Percentiles rank a stretch among this genome's conserved stretches.
These are phyloP conservation scores for Themeda triandra DNA, from an alignment of 176 grass and related monocot genomes.

Conservation along the genomic window DNA sequence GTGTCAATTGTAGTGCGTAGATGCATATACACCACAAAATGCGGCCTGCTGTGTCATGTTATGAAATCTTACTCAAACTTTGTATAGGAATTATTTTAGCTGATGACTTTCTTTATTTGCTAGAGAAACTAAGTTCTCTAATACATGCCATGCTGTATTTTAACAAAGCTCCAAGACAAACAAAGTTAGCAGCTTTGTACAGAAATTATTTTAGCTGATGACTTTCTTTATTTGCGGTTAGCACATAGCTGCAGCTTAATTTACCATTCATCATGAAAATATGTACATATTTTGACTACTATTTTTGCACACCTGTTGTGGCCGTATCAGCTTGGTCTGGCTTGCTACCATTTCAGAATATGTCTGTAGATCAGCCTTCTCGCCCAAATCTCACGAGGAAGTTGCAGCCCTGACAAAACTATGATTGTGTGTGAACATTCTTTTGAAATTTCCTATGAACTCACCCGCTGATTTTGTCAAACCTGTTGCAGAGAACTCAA, in stretches of 20 bases:
- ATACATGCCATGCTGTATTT: too few species aligned
- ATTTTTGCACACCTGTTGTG: neutral
- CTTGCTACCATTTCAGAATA: neutral
- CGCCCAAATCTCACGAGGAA: neutral
- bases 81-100: too few species aligned
- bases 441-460: neutral
- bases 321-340: neutral
- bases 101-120: too few species aligned
- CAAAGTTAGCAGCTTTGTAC: neutral
- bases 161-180: neutral
- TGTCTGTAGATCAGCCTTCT: neutral
- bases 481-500: conserved; percentile 39
- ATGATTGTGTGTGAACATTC: neutral
- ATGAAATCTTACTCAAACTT: neutral
- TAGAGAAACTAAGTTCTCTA: too few species aligned
- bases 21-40: neutral
- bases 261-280: neutral
- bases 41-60: neutral
- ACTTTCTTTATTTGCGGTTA: neutral
- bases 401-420: neutral
- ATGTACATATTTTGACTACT: neutral
- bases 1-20: neutral
- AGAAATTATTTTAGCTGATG: neutral
- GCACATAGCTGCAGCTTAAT: neutral
- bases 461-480: neutral